Percentiles rank a stretch among this genome's conserved stretches.
phyloP scores from a whole-genome alignment of 768 basidiomycete species.

The Psilocybe cubensis region DNA sequence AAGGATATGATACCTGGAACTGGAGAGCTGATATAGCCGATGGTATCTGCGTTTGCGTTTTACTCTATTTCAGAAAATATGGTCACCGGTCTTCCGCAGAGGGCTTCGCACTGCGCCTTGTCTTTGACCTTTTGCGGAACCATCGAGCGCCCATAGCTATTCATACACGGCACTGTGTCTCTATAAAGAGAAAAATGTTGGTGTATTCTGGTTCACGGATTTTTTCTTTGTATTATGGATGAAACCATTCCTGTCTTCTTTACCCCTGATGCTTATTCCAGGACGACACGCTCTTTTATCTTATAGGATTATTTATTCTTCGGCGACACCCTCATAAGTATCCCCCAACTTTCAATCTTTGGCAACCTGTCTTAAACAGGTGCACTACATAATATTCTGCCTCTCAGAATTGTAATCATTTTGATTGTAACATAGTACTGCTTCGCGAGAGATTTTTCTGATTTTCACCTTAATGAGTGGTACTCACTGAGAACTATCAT shows the following conservation, averaged over 20 bases:
- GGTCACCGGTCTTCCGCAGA: constrained; percentile 13
- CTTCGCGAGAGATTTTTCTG: too few relatives aligned
- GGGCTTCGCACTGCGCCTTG: constrained; percentile 17
- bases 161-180: not conserved
- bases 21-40: not conserved
- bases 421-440: too few relatives aligned
- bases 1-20: not conserved
- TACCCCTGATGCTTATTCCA: not conserved
- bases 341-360: too few relatives aligned
- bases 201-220: not conserved
- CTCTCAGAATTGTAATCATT: too few relatives aligned
- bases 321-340: too few relatives aligned
- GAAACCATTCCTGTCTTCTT: not conserved
- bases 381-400: too few relatives aligned
- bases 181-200: not conserved
- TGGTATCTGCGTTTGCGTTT: not conserved
- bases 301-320: not conserved
- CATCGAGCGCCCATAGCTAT: not conserved
- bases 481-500: too few relatives aligned
- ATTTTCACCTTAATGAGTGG: too few relatives aligned
- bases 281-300: not conserved
- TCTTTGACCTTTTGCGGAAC: constrained; percentile 1
- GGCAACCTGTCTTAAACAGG: too few relatives aligned
- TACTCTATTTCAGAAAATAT: constrained; percentile 9
- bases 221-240: not conserved